These are phyloP conservation scores for Chlorella sp. DNA, from an alignment of 139 green algal genomes.

Conservation along the genomic window DNA sequence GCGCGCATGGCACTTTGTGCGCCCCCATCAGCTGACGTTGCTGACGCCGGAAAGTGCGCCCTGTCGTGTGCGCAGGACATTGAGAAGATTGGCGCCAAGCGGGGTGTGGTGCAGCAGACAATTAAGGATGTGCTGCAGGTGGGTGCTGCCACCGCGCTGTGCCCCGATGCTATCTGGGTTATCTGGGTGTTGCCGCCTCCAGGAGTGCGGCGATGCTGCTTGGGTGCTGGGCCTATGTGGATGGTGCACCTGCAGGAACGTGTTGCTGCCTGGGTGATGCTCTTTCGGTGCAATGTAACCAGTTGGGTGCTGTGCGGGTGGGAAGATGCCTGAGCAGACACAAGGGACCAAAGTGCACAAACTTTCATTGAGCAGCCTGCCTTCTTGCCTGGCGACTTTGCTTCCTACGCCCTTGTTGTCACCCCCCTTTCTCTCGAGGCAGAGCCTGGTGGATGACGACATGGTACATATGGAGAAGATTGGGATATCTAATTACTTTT, in stretches of 20 bases:
- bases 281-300: neutral
- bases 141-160: neutral
- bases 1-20: neutral
- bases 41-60: neutral
- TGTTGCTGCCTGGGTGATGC: neutral
- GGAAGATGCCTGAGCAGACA: neutral
- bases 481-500: constrained; percentile 84
- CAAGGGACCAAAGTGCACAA: too few relatives aligned
- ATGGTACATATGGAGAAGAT: constrained; percentile 84
- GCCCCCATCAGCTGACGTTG: neutral
- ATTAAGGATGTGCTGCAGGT: constrained; percentile 84
- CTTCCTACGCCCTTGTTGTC: neutral
- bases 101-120: constrained; percentile 75
- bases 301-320: neutral
- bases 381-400: too few relatives aligned
- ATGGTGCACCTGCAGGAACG: neutral
- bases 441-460: constrained; percentile 81
- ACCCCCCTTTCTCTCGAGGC: neutral
- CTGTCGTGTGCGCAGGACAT: constrained; percentile 49
- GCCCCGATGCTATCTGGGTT: neutral
- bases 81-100: constrained; percentile 76
- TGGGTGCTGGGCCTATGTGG: neutral
- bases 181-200: neutral
- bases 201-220: neutral
- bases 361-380: neutral